Evolutionary conservation across 257 asterid species (phyloP).

Genomic region (Datura wrightii): DNA sequence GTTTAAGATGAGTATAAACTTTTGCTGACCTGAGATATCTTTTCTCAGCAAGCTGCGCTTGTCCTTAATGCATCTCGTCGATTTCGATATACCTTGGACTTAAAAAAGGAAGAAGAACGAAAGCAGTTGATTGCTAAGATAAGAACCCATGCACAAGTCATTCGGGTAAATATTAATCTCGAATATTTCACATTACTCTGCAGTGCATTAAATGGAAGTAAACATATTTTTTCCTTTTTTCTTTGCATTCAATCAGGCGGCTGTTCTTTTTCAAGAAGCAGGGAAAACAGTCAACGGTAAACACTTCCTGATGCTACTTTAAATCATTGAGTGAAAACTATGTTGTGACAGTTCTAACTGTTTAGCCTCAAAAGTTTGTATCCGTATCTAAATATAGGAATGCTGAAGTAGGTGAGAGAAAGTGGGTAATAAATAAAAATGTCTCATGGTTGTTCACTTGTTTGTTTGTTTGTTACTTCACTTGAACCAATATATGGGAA

Average conservation of each 20-base stretch:
- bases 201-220: not conserved
- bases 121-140: constrained; percentile 73
- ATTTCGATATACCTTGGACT: constrained; percentile 90
- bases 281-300: constrained; percentile 63
- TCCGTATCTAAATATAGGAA: not conserved
- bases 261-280: constrained; percentile 81
- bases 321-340: constrained; percentile 16
- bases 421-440: not conserved
- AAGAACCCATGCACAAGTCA: constrained; percentile 91
- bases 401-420: not conserved
- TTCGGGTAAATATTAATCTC: constrained; percentile 60
- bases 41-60: constrained; percentile 92
- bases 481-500: constrained; percentile 1
- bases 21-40: constrained; percentile 31
- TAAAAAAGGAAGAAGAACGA: constrained; percentile 93
- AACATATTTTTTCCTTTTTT: constrained; percentile 20
- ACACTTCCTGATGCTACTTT: constrained; percentile 32
- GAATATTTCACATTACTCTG: constrained; percentile 1
- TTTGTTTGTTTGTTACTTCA: constrained; percentile 1
- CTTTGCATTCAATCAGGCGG: constrained; percentile 67
- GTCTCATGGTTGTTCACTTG: constrained; percentile 1
- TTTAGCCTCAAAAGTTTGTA: not conserved
- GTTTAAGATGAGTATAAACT: not conserved
- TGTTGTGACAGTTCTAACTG: not conserved
- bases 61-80: constrained; percentile 94